Evolutionary conservation across 176 grass and related monocot species (phyloP).

Genomic region (Hsuehochloa calcarea): DNA sequence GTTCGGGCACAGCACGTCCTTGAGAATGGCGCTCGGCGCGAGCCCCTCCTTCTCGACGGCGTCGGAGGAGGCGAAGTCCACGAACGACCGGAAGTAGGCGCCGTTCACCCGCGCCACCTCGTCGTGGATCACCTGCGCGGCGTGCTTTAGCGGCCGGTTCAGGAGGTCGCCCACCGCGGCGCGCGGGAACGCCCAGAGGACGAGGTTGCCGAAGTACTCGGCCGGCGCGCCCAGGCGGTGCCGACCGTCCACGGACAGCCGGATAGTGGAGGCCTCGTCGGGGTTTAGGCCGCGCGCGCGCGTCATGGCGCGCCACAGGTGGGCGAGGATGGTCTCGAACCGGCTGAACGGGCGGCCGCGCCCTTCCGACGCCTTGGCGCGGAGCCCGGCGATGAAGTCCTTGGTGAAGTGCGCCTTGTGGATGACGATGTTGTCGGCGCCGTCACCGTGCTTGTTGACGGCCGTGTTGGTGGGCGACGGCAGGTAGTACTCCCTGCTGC

Average conservation of each 20-base stretch:
- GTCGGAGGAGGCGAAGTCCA: slow-evolving; percentile 68
- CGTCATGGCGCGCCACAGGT: slow-evolving; percentile 61
- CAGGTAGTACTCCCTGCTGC: slow-evolving; percentile 34
- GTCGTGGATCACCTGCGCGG: slow-evolving; percentile 54
- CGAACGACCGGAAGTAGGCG: slow-evolving; percentile 69
- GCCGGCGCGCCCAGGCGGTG: slow-evolving; percentile 35
- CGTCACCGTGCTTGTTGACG: neutral
- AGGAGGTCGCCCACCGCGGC: slow-evolving; percentile 41
- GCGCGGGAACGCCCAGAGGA: slow-evolving; percentile 67
- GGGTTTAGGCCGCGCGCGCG: slow-evolving; percentile 35
- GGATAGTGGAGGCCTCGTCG: slow-evolving; percentile 27
- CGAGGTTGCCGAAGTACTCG: slow-evolving; percentile 63
- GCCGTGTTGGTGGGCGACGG: neutral
- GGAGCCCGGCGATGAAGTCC: slow-evolving; percentile 51
- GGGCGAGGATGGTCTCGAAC: slow-evolving; percentile 61
- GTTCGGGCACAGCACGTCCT: slow-evolving; percentile 60
- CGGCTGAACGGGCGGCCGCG: slow-evolving; percentile 43
- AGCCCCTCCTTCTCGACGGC: slow-evolving; percentile 43
- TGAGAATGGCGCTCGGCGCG: slow-evolving; percentile 32
- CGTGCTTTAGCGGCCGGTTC: slow-evolving; percentile 33
- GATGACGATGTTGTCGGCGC: slow-evolving; percentile 32
- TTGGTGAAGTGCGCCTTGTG: slow-evolving; percentile 58
- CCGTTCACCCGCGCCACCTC: slow-evolving; percentile 54
- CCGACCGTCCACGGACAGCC: slow-evolving; percentile 65
- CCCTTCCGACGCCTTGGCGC: slow-evolving; percentile 22